These are phyloP conservation scores for Brassica balearica DNA, from an alignment of 441 rosid genomes.

Conservation along the genomic window DNA sequence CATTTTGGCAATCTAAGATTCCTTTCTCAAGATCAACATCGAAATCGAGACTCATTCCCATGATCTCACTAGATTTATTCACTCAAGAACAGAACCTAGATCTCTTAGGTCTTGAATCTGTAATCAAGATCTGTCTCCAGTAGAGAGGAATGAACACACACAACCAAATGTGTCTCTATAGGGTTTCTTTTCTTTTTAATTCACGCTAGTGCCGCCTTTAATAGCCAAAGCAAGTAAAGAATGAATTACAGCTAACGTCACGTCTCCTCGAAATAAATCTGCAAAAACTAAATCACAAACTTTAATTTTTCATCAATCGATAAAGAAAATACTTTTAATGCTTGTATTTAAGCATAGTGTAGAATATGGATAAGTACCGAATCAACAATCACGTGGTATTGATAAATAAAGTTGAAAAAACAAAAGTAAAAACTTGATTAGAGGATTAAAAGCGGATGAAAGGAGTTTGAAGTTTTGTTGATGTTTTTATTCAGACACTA, in stretches of 20 bases:
- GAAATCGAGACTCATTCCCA: conserved; percentile 48
- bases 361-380: conserved; percentile 42
- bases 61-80: conserved; percentile 10
- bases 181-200: neutral
- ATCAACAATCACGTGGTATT: conserved; percentile 38
- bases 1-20: conserved; percentile 39
- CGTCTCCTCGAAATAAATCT: conserved; percentile 31
- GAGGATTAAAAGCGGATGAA: conserved; percentile 4
- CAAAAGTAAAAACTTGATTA: conserved; percentile 7
- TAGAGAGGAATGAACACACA: conserved; percentile 37
- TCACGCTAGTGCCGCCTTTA: conserved; percentile 30
- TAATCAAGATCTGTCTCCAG: neutral
- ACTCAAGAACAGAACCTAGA: conserved; percentile 9
- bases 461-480: conserved; percentile 32
- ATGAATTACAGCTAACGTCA: conserved; percentile 44
- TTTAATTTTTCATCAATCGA: conserved; percentile 8
- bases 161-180: conserved; percentile 4
- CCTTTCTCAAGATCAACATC: conserved; percentile 81
- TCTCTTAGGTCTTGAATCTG: conserved; percentile 12
- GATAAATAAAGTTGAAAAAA: neutral
- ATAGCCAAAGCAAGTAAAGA: conserved; percentile 32
- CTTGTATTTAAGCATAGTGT: neutral
- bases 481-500: conserved; percentile 31
- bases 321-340: conserved; percentile 24
- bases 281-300: conserved; percentile 23